These are phyloP conservation scores for Babesia microti DNA, from an alignment of 169 alveolate genomes.

Conservation along the genomic window DNA sequence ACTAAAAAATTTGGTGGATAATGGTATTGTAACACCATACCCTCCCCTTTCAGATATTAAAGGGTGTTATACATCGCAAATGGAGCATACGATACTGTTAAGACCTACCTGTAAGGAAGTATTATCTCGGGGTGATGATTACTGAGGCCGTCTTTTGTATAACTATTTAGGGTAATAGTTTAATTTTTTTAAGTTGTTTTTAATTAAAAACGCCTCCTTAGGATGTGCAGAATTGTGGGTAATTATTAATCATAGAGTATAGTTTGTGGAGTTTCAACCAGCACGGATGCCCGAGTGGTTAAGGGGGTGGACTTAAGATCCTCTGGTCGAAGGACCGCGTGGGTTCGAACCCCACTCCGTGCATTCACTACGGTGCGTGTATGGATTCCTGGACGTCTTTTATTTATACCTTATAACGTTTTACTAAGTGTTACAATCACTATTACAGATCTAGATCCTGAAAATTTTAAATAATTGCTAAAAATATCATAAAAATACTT, in stretches of 20 bases:
- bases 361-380: too few species aligned
- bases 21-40: constrained; percentile 91
- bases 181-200: neutral
- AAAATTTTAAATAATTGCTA: neutral
- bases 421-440: neutral
- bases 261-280: constrained; percentile 2
- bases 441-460: neutral
- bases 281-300: constrained; percentile 95
- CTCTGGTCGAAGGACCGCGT: constrained; percentile 89
- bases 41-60: constrained; percentile 97
- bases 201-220: neutral
- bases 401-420: neutral
- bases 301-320: constrained; percentile 95
- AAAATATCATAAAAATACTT: neutral
- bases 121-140: constrained; percentile 96
- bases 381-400: too few species aligned
- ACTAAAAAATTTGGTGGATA: constrained; percentile 85
- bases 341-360: constrained; percentile 95
- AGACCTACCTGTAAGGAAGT: constrained; percentile 97
- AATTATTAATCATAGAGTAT: neutral
- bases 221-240: neutral
- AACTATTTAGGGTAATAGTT: too few species aligned
- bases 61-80: constrained; percentile 95
- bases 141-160: constrained; percentile 42
- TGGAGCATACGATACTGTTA: constrained; percentile 96